Evolutionary conservation across 495 filamentous ascomycete species (phyloP).

Genomic region (Tetracladium setigerum): DNA sequence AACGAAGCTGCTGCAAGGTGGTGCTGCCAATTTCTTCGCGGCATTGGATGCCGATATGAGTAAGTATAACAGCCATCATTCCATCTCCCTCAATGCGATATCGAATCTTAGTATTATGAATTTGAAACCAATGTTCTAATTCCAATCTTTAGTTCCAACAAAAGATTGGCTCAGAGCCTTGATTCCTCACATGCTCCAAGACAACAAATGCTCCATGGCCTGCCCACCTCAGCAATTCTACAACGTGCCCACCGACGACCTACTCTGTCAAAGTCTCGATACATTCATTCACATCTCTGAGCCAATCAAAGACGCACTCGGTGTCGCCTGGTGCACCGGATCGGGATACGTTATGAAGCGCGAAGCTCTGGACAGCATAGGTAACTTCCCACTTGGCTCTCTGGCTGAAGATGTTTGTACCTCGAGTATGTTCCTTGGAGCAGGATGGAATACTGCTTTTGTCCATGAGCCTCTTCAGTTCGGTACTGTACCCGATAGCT

Average conservation of each 20-base stretch:
- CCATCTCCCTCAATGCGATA: too few species aligned
- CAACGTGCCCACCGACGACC: constrained; percentile 42
- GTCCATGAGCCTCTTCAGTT: constrained; percentile 44
- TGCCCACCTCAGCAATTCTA: constrained; percentile 45
- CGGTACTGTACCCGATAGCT: constrained; percentile 43
- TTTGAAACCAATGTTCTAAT: too few species aligned
- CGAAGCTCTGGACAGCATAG: constrained; percentile 40
- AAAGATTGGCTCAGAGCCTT: constrained; percentile 42
- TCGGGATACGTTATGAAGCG: constrained; percentile 44
- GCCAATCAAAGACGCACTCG: constrained; percentile 41
- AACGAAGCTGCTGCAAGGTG: constrained; percentile 27
- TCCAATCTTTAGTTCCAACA: too few species aligned
- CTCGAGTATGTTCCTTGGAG: constrained; percentile 38
- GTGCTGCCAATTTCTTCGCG: constrained; percentile 39
- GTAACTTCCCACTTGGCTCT: constrained; percentile 39
- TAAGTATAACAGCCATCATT: too few species aligned
- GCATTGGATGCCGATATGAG: constrained; percentile 51
- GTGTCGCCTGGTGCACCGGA: constrained; percentile 44
- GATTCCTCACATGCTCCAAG: constrained; percentile 38
- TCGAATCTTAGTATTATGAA: too few species aligned
- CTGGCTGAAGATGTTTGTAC: constrained; percentile 44
- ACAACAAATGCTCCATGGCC: constrained; percentile 37
- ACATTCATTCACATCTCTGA: constrained; percentile 41
- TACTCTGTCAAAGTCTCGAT: constrained; percentile 38
- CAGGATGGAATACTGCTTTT: constrained; percentile 44